Base-by-base conservation (phyloP, 179 eudicot genomes). In the Carnegiea gigantea region DNA sequence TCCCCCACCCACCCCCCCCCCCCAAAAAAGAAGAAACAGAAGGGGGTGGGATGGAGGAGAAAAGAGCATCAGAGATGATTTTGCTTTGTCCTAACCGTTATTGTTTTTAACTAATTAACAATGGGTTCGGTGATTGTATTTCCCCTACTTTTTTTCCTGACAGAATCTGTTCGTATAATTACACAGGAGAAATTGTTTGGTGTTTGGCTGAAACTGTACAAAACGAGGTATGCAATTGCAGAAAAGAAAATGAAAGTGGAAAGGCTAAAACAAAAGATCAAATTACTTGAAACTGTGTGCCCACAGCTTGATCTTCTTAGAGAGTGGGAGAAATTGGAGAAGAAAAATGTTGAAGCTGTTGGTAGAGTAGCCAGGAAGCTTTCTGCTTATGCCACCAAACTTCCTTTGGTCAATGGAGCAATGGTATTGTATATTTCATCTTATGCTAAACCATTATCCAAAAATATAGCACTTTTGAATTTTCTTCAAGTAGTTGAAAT, bases 371-470 rank as follows among this genome's bases (percentile, higher is more conserved):
- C 88, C 1, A 88, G 93, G 83, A 95, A 95, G 76, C 84, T 95
- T 67, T 89, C 93, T 20, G 95, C 93, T 60, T 85, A 86, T 59
- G 89, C 98, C 17, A 73, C 86, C 11, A 92, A 89, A 70, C 88
- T 95, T 70, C 98, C 98, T 54, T 80, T 95, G 44, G 89, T 90
- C 59, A 76, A 90, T 26, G 95, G 92, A 67, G 93, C 95, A 1
- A 79, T 86, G 97, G 98, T 91, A 82, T 11, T 60, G 3, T 28
- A 21, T 1, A 68, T 64, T 33, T 36, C 26, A 12, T 23, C 43
- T 76, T 24, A 8, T 67, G 26, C 21, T 0, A 26, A 24, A 49
- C 36, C 53, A 13, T 48, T 48, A 11, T 48, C 12, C 53, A 48
- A 48, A 11, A 48, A 48, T 48, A 48, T 5, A 48, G 53, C 14